These are phyloP conservation scores for Pelargonium australe DNA, from an alignment of 441 rosid species.

Conservation along the genomic window DNA sequence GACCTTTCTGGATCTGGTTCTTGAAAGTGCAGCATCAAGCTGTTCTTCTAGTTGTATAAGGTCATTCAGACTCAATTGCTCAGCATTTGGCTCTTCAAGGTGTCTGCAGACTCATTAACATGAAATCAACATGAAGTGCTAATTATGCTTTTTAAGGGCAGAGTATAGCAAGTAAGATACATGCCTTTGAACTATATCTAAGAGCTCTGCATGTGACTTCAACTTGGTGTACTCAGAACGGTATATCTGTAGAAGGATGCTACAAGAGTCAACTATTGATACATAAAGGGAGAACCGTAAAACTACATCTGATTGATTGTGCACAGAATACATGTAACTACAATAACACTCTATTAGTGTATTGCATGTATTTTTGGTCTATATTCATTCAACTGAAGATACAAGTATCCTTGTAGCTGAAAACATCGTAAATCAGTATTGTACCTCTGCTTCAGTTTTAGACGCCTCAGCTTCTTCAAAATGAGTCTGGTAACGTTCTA, in stretches of 20 bases:
- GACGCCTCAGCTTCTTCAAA: not conserved
- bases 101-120: slow-evolving; percentile 17
- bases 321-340: not conserved
- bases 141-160: not conserved
- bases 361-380: no score
- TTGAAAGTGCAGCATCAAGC: slow-evolving; percentile 24
- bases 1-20: slow-evolving; percentile 43
- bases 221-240: slow-evolving; percentile 8
- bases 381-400: no score
- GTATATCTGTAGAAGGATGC: slow-evolving; percentile 10
- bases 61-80: slow-evolving; percentile 26
- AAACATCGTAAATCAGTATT: no score
- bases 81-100: slow-evolving; percentile 24
- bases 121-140: not conserved
- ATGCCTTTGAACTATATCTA: slow-evolving; percentile 25
- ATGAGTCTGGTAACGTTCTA: not conserved
- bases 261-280: not conserved
- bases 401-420: no score
- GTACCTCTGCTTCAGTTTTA: not conserved
- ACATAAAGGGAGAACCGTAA: not conserved
- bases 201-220: slow-evolving; percentile 17
- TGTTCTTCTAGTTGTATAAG: slow-evolving; percentile 35
- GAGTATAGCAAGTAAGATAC: not conserved
- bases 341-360: no score
- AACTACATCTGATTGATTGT: not conserved